Percentiles rank a stretch among this genome's conserved stretches.
Conservation (phyloP, 441 rosid species). For the Metrosideros polymorpha region DNA sequence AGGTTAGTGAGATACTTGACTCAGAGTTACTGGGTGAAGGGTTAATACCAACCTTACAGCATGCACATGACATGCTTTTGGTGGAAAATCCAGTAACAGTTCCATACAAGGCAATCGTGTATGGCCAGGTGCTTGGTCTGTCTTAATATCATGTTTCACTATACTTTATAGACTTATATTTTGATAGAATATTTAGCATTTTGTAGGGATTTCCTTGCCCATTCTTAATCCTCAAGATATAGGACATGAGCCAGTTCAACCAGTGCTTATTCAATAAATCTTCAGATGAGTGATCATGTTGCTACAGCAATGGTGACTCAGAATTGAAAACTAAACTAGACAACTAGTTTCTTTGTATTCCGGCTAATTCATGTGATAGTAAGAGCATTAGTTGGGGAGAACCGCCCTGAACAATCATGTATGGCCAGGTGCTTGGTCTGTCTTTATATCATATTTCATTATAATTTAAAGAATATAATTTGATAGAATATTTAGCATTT, state of each 20-base stretch:
- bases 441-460: neutral
- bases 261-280: neutral
- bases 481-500: neutral
- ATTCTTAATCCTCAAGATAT: neutral
- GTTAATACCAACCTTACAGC: constrained; percentile 85
- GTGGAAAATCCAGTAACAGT: constrained; percentile 77
- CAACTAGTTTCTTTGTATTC: neutral
- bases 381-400: neutral
- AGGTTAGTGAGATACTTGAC: constrained; percentile 97
- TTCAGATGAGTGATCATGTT: neutral
- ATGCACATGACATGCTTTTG: constrained; percentile 77
- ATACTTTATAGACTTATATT: neutral
- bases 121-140: constrained; percentile 63
- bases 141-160: neutral
- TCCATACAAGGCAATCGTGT: constrained; percentile 78
- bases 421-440: constrained; percentile 55
- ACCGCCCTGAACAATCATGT: constrained; percentile 26
- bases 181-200: neutral
- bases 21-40: constrained; percentile 97
- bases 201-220: neutral
- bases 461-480: neutral
- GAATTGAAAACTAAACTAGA: neutral
- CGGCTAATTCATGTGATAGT: neutral
- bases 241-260: neutral
- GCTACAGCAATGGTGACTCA: neutral